Evolutionary conservation across 768 basidiomycete genomes (phyloP), one percentile per base, ranked within the genome.

Genomic region (Kwoniella dejecticola): DNA sequence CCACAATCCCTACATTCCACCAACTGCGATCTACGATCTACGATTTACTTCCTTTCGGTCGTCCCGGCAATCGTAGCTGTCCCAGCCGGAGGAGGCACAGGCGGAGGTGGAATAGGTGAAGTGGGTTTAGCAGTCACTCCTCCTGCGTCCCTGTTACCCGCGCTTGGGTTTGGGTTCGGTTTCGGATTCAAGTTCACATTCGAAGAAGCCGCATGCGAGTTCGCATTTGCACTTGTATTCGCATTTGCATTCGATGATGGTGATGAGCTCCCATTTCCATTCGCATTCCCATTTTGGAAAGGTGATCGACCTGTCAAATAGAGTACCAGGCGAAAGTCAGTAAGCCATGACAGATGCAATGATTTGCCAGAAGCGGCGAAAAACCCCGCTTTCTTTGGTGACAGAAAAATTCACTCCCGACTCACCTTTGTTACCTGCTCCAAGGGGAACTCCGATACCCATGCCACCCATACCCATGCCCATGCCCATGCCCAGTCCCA

Each of bases 401-500:
- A 7, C 15, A 36, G 33, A 7, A 15, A 7, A 36, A 36, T 36
- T 36, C n/a, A n/a, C n/a, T 36, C 33, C 15, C 7, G 26, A 50
- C 33, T 38, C 12, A 58, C 46, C 48, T 44, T 23, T 52, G 36
- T 38, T 46, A 23, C 48, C 58, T 30, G 26, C 19, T n/a, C 49
- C 58, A 36, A 49, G 33, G 4, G 44, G 44, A 6, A 58, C 57
- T 6, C 57, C 57, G 4, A 59, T 36, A 47, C 50, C 50, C 45
- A 59, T 38, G 7, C 57, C 57, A 15, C 57, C 57, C 41, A 59
- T 19, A 30, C 58, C 58, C 49, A 60, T 50, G 21, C 60, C 52
- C 41, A 50, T 45, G 24, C 60, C 60, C 42, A 60, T 19, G 1
- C 58, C 58, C 29, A 62, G 47, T 10, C 60, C 60, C 60, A 62